These are phyloP conservation scores for Poterioochromonas sp. DNA, from an alignment of 352 stramenopile species.

Conservation along the genomic window DNA sequence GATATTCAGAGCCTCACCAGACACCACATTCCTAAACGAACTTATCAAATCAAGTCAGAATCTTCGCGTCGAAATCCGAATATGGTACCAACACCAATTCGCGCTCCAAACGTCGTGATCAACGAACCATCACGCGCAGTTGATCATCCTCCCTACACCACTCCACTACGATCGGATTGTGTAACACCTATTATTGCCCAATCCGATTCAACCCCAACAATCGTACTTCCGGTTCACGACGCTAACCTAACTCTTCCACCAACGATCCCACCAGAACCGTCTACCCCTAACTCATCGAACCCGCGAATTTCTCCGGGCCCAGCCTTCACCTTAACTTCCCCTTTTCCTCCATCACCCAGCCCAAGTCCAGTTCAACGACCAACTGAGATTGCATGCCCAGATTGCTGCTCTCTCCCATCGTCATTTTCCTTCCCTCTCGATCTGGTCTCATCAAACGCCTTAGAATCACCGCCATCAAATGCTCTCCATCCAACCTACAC, in stretches of 20 bases:
- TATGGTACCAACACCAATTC: neutral
- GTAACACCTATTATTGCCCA: neutral
- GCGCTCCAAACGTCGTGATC: slow-evolving; percentile 10
- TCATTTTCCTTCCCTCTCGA: slow-evolving; percentile 17
- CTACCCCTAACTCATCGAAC: slow-evolving; percentile 16
- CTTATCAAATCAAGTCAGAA: slow-evolving; percentile 8
- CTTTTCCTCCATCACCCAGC: slow-evolving; percentile 11
- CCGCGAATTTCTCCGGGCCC: neutral
- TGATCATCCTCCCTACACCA: slow-evolving; percentile 3
- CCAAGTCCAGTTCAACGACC: neutral
- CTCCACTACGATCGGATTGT: slow-evolving; percentile 11
- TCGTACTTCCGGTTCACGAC: slow-evolving; percentile 14
- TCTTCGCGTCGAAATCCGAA: slow-evolving; percentile 16
- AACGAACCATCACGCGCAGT: slow-evolving; percentile 12
- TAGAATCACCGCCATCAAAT: slow-evolving; percentile 19
- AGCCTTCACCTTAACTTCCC: slow-evolving; percentile 5
- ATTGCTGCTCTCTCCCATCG: slow-evolving; percentile 21
- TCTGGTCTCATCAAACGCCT: slow-evolving; percentile 21
- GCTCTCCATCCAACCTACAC: slow-evolving; percentile 12
- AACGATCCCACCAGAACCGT: neutral
- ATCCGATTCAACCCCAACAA: slow-evolving; percentile 13
- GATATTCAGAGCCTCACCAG: slow-evolving; percentile 25
- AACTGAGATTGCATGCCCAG: slow-evolving; percentile 17
- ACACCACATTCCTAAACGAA: neutral
- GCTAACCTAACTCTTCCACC: slow-evolving; percentile 11